Conservation (phyloP, 2,329 filamentous ascomycete genomes). For the Acephala macrosclerotiorum region DNA sequence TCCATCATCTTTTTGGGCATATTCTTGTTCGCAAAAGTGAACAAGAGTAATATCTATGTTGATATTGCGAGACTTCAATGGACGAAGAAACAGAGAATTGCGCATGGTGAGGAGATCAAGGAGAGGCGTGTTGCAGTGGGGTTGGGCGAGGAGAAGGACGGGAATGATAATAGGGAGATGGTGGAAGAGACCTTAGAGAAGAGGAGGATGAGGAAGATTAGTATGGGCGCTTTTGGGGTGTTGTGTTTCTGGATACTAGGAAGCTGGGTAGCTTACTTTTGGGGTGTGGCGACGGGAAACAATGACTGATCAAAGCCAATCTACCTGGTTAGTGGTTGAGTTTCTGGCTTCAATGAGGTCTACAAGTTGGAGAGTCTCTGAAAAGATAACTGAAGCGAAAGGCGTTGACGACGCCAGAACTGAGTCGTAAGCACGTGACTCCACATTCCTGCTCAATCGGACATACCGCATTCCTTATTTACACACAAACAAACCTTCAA, state of each 20-base stretch:
- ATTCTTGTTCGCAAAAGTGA: conserved; percentile 43
- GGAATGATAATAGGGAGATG: too few relatives aligned
- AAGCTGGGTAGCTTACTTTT: conserved; percentile 64
- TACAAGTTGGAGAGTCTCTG: too few relatives aligned
- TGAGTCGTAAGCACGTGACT: too few relatives aligned
- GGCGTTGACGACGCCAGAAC: too few relatives aligned
- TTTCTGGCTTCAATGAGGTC: too few relatives aligned
- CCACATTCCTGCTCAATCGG: too few relatives aligned
- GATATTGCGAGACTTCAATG: conserved; percentile 61
- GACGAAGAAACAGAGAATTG: conserved; percentile 60
- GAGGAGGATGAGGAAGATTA: conserved; percentile 48
- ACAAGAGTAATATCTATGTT: conserved; percentile 32
- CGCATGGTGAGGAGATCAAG: conserved; percentile 52
- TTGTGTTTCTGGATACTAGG: conserved; percentile 58
- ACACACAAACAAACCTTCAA: too few relatives aligned
- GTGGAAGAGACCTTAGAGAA: conserved; percentile 48
- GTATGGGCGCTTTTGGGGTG: conserved; percentile 48
- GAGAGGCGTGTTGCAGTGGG: conserved; percentile 50
- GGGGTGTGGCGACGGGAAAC: conserved; percentile 63
- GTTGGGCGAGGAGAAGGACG: conserved; percentile 44
- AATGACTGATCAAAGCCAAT: conserved; percentile 41
- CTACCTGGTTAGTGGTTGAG: too few relatives aligned
- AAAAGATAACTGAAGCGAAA: too few relatives aligned
- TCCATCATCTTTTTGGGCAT: conserved; percentile 49
- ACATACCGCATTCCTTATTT: too few relatives aligned